Base-by-base conservation (phyloP, 2,329 filamentous ascomycete species). In the Helicocarpus griseus region DNA sequence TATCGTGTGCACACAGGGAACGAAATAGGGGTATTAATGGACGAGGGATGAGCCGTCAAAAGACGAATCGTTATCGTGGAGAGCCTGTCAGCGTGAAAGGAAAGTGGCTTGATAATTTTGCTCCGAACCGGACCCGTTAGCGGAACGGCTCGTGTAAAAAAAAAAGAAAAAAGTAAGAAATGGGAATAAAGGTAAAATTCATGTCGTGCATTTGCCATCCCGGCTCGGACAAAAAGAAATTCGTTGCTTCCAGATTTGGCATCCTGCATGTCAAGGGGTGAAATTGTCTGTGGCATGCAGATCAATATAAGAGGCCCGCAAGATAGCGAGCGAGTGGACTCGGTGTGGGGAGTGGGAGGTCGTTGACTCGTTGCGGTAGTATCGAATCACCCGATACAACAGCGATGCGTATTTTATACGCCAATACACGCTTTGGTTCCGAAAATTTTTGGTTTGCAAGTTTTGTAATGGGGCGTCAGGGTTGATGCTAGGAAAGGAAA, bases 121-220 rank as follows among this genome's bases (percentile, higher is more conserved):
- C n/a, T 31, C n/a, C 26, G n/a, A 29, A 31, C 22, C 29, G 41
- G 29, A 29, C 17, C 44, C 31, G 44, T 35, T 47, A 14, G 21
- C 29, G 19, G 31, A 36, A 47, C 44, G 31, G 44, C 17, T 24
- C 17, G 31, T n/a, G 44, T 36, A 28, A 11, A 47, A 13, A 22
- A 31, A 28, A 35, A 36, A 36, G 7, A 6, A 6, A 35, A 11
- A 47, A 47, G 44, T 14, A 9, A 26, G 13, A 47, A 36, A 35
- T 35, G 29, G 29, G 14, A 47, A 24, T 31, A 35, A 35, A 47
- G 29, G 29, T 21, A 47, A 24, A 35, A 35, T 35, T 28, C 28
- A 47, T 47, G 44, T 47, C 44, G 44, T 47, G 44, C 44, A 36
- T 36, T 47, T 47, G 26, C 31, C 44, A 47, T 47, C 44, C 29